Base-by-base conservation (phyloP, 1,139 yeast genomes). In the Kodamaea ohmeri region DNA sequence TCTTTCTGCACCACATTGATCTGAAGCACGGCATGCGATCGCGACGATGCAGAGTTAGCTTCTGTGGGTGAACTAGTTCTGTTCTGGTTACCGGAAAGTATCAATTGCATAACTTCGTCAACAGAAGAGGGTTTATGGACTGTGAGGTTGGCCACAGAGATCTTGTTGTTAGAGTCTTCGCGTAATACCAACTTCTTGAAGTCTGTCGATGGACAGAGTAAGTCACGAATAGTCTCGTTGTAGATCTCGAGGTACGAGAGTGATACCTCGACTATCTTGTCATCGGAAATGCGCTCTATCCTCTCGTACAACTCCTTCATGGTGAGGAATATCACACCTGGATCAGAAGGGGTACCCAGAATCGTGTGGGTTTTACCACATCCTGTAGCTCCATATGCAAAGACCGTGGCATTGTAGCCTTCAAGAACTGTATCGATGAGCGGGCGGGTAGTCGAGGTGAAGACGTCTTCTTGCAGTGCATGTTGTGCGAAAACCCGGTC, bases 361-460 rank as follows among this genome's bases (percentile, higher is more conserved):
- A 90, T 86, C 0, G 97, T 90, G 56, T 84, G 89, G 0, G 97
- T 89, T 56, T 90, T 90, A n/a, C 98, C 98, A 59, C 97, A 92
- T 0, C 98, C 98, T 0, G 98, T 89, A 19, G 96, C 96, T 2
- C 98, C 98, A 56, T 92, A 92, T 1, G 98, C 97, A 65, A 92
- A 92, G 0, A 90, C 89, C 0, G 97, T 89, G 5, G 95, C 83
- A 58, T 90, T 88, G 58, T 69, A 87, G 0, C 97, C 97, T 47
- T 85, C 95, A 33, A 90, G 58, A 0, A 88, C 80, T 31, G 83
- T 76, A 45, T 82, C 89, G 6, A 90, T 63, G 33, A 88, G 63
- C 0, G 95, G 92, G 37, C 73, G 66, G 0, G 95, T 79, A 0
- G 96, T 86, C 32, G 63, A 61, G 22, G 66, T 58, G 52, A 80